Base-by-base conservation (phyloP, 2,329 filamentous ascomycete genomes). In the Ceratocystis cubensis region DNA sequence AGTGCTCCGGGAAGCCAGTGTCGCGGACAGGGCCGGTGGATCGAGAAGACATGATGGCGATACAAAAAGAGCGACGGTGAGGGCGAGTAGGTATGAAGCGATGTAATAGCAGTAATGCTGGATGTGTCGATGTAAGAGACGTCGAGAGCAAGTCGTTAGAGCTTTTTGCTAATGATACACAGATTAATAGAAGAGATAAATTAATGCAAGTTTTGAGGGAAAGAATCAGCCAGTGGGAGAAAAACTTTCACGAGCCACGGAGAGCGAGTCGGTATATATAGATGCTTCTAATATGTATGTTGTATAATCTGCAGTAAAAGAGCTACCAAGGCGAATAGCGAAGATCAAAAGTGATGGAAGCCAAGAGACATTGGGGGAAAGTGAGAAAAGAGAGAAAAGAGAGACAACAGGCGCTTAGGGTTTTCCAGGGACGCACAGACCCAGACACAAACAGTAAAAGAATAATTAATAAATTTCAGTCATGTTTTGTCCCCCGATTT, bases 1-100 rank as follows among this genome's bases (percentile, higher is more conserved):
- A 80, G 0, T 79, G 75, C 67, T 82, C 80, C 1, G 80, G 80
- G 67, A 82, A 82, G 59, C 80, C 80, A 15, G 80, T 82, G 71
- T 81, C 76, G 66, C 78, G 72, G 56, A 72, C 71, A 65, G 70
- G 64, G 37, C 69, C 71, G 64, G 70, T 71, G 61, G 50, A 61
- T 28, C 45, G 63, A 63, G 65, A 59, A 61, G 70, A 57, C 63
- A 70, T 73, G 65, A 61, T 63, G 37, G 67, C 50, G 30, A 61
- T 71, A 8, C 50, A 48, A 20, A 13, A 22, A 41, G 22, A 25
- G n/a, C 20, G 20, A 41, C 28, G 15, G n/a, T 22, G 17, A 17
- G 48, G 13, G 46, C 17, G n/a, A 48, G 17, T 20, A 48, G 46
- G 20, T 20, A 10, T 2, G 4, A 3, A 53, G 30, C 44, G 63